Conservation (phyloP, 2,329 filamentous ascomycete species). For the Botrytis cinerea region DNA sequence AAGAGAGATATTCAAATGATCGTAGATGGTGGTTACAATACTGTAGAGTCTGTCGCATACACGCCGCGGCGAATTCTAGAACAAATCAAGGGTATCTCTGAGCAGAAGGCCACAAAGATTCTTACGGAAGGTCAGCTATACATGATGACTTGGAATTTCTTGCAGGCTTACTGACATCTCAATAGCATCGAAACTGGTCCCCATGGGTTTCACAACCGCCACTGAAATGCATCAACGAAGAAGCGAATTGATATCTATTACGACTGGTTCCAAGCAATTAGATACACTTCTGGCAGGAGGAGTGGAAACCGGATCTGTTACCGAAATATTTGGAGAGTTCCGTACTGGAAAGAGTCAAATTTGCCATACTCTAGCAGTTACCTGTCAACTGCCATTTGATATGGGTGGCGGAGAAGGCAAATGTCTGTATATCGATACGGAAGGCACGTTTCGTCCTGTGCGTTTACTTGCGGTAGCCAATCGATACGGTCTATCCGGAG, state of each 20-base stretch:
- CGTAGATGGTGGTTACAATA: constrained; percentile 89
- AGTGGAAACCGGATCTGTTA: constrained; percentile 95
- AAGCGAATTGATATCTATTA: constrained; percentile 96
- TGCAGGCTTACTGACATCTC: constrained; percentile 14
- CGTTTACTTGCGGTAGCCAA: constrained; percentile 89
- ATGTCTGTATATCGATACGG: constrained; percentile 97
- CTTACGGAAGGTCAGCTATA: constrained; percentile 72
- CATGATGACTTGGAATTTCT: neutral
- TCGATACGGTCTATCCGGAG: constrained; percentile 88
- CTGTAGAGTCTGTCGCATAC: constrained; percentile 93
- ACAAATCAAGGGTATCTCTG: constrained; percentile 96
- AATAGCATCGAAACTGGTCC: constrained; percentile 88
- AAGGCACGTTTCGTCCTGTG: constrained; percentile 94
- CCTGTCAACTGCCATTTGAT: constrained; percentile 95
- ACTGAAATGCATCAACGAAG: constrained; percentile 98
- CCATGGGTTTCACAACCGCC: constrained; percentile 98
- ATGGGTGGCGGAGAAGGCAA: constrained; percentile 99
- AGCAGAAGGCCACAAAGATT: constrained; percentile 92
- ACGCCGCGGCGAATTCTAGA: constrained; percentile 81
- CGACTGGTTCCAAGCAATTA: constrained; percentile 95
- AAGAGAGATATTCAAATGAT: constrained; percentile 93
- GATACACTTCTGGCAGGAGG: constrained; percentile 94
- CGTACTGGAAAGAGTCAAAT: constrained; percentile 98
- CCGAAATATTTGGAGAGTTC: constrained; percentile 97
- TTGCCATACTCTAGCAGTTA: constrained; percentile 97